Conservation (phyloP, 441 rosid species). For the Hura crepitans region DNA sequence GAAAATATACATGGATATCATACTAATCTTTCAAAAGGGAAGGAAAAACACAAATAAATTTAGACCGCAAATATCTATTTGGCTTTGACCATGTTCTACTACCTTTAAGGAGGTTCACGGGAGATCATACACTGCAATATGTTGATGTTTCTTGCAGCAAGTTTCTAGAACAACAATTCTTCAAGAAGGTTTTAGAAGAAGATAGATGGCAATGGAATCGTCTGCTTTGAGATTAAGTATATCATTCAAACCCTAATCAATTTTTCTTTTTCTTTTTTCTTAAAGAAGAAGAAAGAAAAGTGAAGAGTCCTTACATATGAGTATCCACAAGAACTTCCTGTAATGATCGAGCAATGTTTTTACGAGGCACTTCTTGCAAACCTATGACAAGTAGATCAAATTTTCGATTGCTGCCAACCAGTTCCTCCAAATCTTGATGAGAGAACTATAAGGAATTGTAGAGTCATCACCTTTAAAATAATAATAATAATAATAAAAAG, state of each 20-base stretch:
- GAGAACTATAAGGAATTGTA: constrained; percentile 33
- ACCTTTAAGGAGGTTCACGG: not conserved
- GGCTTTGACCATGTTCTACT: not conserved
- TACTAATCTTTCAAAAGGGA: too few relatives aligned
- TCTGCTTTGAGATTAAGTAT: too few relatives aligned
- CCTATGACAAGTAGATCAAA: constrained; percentile 64
- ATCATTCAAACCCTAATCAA: too few relatives aligned
- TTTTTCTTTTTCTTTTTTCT: too few relatives aligned
- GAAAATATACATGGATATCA: too few relatives aligned
- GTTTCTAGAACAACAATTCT: not conserved
- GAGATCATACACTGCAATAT: not conserved
- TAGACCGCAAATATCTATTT: not conserved
- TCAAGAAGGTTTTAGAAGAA: not conserved
- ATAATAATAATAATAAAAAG: not conserved
- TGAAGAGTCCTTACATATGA: constrained; percentile 44
- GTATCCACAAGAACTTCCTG: constrained; percentile 46
- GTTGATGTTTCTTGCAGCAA: too few relatives aligned
- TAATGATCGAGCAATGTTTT: constrained; percentile 37
- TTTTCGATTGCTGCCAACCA: constrained; percentile 47
- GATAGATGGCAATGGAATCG: not conserved
- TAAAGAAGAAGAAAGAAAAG: not conserved
- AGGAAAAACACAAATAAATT: too few relatives aligned
- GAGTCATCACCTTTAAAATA: too few relatives aligned
- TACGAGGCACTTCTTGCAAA: constrained; percentile 62
- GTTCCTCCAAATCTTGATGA: constrained; percentile 47